Percentiles rank a stretch among this genome's conserved stretches.
Conservation (phyloP, 2,329 filamentous ascomycete genomes). For the Taxawa tesnikishii region DNA sequence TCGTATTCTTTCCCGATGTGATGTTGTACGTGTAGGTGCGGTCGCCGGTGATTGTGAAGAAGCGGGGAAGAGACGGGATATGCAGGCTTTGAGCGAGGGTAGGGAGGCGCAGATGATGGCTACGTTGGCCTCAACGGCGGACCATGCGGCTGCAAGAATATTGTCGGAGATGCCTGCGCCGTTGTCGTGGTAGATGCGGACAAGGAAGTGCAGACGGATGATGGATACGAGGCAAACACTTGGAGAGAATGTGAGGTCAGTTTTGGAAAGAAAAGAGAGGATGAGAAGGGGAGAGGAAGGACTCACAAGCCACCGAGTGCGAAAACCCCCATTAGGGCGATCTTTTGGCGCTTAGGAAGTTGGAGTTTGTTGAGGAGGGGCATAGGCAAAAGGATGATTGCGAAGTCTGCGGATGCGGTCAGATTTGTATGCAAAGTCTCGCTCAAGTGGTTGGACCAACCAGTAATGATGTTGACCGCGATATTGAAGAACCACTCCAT, state of each 20-base stretch:
- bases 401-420: too few relatives aligned
- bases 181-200: slow-evolving; percentile 1
- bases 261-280: too few relatives aligned
- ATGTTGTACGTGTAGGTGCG: neutral
- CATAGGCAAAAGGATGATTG: slow-evolving; percentile 16
- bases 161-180: slow-evolving; percentile 14
- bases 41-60: neutral
- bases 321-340: slow-evolving; percentile 15
- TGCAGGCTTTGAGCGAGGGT: slow-evolving; percentile 15
- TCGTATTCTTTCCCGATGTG: too few relatives aligned
- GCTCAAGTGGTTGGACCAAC: too few relatives aligned
- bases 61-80: slow-evolving; percentile 12
- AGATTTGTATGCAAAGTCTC: too few relatives aligned
- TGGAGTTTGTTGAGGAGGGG: slow-evolving; percentile 14
- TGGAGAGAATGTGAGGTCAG: too few relatives aligned
- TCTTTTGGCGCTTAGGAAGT: slow-evolving; percentile 12
- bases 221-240: slow-evolving; percentile 10
- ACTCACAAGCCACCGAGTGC: slow-evolving; percentile 16
- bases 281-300: slow-evolving; percentile 1
- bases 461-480: slow-evolving; percentile 13
- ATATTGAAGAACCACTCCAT: slow-evolving; percentile 14
- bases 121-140: slow-evolving; percentile 15
- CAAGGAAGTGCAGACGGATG: slow-evolving; percentile 9
- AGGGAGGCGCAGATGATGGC: slow-evolving; percentile 17
- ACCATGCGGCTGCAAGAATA: slow-evolving; percentile 14